A percentile compares a stretch with the other conserved stretches of the same genome.
These are phyloP conservation scores for Sugiyamaella smithiae DNA, from an alignment of 805 yeast species.

Conservation along the genomic window DNA sequence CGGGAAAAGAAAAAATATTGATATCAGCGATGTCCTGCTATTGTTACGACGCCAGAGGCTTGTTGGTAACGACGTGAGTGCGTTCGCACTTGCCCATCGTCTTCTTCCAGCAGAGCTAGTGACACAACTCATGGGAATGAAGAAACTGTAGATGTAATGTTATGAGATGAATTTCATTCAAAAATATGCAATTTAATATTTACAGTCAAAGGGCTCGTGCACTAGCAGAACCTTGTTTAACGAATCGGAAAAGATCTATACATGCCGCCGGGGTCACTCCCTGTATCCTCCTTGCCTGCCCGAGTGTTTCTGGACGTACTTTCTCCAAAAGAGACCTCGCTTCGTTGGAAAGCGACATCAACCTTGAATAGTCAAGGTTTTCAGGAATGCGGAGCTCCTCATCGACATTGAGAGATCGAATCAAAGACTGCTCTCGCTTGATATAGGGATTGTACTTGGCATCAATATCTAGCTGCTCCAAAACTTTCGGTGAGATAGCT, in stretches of 20 bases:
- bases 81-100: conserved; percentile 31
- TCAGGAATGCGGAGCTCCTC: conserved; percentile 71
- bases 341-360: conserved; percentile 72
- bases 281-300: conserved; percentile 92
- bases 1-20: conserved; percentile 30
- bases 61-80: conserved; percentile 18
- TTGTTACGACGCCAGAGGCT: conserved; percentile 35
- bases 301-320: conserved; percentile 83
- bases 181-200: not conserved
- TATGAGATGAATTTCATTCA: not conserved
- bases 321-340: conserved; percentile 64
- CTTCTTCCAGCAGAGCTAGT: conserved; percentile 33
- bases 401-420: conserved; percentile 79
- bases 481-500: conserved; percentile 43
- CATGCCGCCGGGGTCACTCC: conserved; percentile 94
- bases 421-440: conserved; percentile 63
- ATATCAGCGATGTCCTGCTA: conserved; percentile 28
- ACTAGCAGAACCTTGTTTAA: conserved; percentile 19
- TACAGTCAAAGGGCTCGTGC: not conserved
- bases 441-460: conserved; percentile 82
- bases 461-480: conserved; percentile 67
- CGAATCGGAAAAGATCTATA: conserved; percentile 60
- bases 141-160: not conserved
- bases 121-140: conserved; percentile 6
- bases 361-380: conserved; percentile 56